Evolutionary conservation across 2,329 filamentous ascomycete species (phyloP).

Genomic region (Ophiostoma perfectum): DNA sequence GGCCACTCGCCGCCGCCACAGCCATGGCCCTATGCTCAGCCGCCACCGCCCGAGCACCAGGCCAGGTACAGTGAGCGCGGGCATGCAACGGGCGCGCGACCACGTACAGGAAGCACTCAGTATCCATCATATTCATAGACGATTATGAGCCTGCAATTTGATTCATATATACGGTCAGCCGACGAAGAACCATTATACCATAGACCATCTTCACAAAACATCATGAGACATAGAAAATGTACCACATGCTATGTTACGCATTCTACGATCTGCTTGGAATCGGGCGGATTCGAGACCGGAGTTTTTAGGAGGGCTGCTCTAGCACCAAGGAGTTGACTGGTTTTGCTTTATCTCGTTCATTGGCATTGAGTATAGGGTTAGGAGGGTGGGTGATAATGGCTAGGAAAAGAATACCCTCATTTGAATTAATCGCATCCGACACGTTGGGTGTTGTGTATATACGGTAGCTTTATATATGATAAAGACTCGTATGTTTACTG

Average conservation of each 20-base stretch:
- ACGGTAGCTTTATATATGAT: too few species aligned
- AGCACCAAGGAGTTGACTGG: neutral
- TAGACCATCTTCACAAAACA: too few species aligned
- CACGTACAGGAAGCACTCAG: neutral
- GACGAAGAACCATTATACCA: too few species aligned
- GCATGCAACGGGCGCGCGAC: neutral
- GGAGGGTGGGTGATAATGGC: neutral
- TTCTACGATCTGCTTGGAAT: neutral
- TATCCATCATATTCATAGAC: neutral
- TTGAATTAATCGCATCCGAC: neutral
- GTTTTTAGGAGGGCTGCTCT: neutral
- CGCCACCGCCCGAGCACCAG: neutral
- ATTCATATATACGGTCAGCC: too few species aligned
- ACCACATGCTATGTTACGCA: neutral
- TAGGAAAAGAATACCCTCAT: neutral
- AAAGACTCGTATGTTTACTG: too few species aligned
- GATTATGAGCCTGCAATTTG: too few species aligned
- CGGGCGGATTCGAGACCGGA: neutral
- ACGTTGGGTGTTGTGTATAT: neutral
- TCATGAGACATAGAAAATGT: too few species aligned
- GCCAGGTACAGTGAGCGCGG: neutral
- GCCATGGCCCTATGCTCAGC: neutral
- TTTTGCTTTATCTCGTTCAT: neutral
- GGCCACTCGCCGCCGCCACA: constrained; percentile 3
- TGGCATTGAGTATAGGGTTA: neutral